Evolutionary conservation across 2,329 filamentous ascomycete species (phyloP).

Genomic region (Penicillium brevicompactum): DNA sequence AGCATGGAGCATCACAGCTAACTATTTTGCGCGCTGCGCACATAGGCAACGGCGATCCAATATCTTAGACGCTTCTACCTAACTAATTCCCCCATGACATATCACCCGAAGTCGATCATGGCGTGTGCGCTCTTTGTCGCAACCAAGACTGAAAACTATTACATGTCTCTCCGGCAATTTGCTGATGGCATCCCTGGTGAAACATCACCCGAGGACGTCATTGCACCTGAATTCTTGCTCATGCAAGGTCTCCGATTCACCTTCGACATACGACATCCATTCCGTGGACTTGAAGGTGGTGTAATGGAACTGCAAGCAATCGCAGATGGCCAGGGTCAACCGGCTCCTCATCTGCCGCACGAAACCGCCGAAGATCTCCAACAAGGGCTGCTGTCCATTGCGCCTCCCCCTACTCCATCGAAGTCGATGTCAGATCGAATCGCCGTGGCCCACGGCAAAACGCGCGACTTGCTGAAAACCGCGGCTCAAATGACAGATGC

Average conservation of each 20-base stretch:
- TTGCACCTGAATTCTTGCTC: conserved; percentile 89
- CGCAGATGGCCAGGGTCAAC: conserved; percentile 59
- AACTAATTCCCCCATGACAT: conserved; percentile 94
- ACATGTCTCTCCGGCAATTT: conserved; percentile 68
- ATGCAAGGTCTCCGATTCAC: conserved; percentile 92
- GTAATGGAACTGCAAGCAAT: conserved; percentile 78
- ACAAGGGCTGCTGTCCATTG: conserved; percentile 32
- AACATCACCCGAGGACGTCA: conserved; percentile 75
- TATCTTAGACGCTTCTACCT: conserved; percentile 95
- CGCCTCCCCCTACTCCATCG: conserved; percentile 27
- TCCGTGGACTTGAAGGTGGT: conserved; percentile 81
- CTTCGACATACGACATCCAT: conserved; percentile 90
- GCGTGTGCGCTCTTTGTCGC: conserved; percentile 91
- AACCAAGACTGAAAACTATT: conserved; percentile 86
- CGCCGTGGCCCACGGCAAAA: conserved; percentile 68
- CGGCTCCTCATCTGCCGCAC: conserved; percentile 30
- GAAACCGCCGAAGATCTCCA: conserved; percentile 36
- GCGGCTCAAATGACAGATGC: conserved; percentile 85
- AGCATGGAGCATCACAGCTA: not conserved
- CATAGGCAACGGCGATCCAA: conserved; percentile 75
- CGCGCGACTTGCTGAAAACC: conserved; percentile 73
- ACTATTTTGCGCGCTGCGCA: not conserved
- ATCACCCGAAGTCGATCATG: conserved; percentile 85
- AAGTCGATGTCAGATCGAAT: conserved; percentile 50
- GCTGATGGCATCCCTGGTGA: conserved; percentile 69